phyloP scores from a whole-genome alignment of 78 protist species.

The Dictyostelium citrinum region DNA sequence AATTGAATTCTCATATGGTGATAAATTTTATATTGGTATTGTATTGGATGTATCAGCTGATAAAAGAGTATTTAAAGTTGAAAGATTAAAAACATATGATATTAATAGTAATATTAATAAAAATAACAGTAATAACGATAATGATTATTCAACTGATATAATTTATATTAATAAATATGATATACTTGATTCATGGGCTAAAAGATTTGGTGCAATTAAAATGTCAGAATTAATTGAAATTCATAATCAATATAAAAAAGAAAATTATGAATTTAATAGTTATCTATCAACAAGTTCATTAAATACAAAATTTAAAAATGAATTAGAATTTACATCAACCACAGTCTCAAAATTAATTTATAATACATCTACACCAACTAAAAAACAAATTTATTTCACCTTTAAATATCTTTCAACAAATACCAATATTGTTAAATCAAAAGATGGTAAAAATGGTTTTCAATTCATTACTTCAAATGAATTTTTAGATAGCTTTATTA shows the following conservation, averaged over 20 bases:
- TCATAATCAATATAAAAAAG: neutral
- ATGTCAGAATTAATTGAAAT: neutral
- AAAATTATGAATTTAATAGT: neutral
- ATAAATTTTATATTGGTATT: neutral
- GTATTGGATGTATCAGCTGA: neutral
- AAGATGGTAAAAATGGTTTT: neutral
- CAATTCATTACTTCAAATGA: neutral
- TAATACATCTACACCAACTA: neutral
- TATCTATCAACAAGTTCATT: neutral
- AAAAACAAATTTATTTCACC: neutral
- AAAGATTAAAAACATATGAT: neutral
- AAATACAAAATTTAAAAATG: neutral
- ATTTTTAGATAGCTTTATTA: neutral
- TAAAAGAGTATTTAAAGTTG: neutral
- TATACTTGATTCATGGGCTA: neutral
- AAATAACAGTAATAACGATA: neutral
- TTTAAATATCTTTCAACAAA: neutral
- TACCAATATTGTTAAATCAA: neutral
- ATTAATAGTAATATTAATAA: neutral
- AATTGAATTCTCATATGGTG: neutral
- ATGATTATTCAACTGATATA: neutral
- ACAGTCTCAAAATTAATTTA: constrained; percentile 1
- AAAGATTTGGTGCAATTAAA: neutral
- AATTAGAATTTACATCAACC: neutral
- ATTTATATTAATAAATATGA: neutral